These are phyloP conservation scores for Helminthosporium solani DNA, from an alignment of 2,329 filamentous ascomycete species.

Conservation along the genomic window DNA sequence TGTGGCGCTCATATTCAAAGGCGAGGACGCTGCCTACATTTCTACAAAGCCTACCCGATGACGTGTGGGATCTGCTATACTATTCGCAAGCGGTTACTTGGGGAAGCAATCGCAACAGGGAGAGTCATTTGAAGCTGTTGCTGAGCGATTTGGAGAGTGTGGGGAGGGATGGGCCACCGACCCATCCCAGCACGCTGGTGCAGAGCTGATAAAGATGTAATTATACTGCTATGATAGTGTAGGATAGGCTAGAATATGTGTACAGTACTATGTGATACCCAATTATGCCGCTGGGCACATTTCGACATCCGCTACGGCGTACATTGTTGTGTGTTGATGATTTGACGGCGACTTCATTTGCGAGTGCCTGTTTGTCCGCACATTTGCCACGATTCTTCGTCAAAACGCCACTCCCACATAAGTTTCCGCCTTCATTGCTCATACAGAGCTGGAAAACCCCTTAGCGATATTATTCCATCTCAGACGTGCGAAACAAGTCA, in stretches of 20 bases:
- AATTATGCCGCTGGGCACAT: background rate
- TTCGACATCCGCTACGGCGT: background rate
- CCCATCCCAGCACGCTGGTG: slow-evolving; percentile 27
- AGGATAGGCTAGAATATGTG: slow-evolving; percentile 7
- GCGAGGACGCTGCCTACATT: slow-evolving; percentile 36
- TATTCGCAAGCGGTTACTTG: slow-evolving; percentile 42
- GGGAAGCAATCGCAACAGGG: slow-evolving; percentile 35
- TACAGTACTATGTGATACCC: slow-evolving; percentile 15
- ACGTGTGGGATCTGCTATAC: slow-evolving; percentile 43
- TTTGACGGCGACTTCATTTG: background rate
- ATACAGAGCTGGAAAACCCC: too few species aligned
- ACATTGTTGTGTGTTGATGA: too few species aligned
- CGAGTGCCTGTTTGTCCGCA: too few species aligned
- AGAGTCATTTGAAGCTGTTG: slow-evolving; percentile 30
- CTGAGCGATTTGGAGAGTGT: slow-evolving; percentile 32
- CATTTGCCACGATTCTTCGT: too few species aligned
- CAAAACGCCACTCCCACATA: too few species aligned
- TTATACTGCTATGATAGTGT: slow-evolving; percentile 3
- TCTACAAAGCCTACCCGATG: slow-evolving; percentile 32
- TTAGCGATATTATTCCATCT: too few species aligned
- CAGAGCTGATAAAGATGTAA: slow-evolving; percentile 1
- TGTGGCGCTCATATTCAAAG: slow-evolving; percentile 39
- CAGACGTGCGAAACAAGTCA: too few species aligned
- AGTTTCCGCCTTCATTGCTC: background rate
- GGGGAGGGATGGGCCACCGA: slow-evolving; percentile 38